Evolutionary conservation across 345 rosid genomes (phyloP), one percentile per base, ranked within the genome.

Genomic region (Leavenworthia alabamica): DNA sequence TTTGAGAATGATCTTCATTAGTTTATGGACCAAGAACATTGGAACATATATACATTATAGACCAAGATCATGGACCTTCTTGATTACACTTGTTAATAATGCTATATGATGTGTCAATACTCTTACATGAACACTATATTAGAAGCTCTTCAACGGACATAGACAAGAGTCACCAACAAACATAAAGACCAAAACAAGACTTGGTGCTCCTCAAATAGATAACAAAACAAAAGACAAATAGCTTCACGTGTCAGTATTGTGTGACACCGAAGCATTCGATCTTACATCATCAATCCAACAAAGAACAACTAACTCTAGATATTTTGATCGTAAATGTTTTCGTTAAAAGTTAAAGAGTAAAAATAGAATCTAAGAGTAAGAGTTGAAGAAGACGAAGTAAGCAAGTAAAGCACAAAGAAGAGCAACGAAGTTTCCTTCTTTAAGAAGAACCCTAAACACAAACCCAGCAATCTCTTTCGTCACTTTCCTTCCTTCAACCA

Each of bases 381-480:
- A 71, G 37, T 64, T 71, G 15, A 64, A 71, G 65, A 71, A 64
- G 49, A 80, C 90, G 31, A 89, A 82, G 74, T 86, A 92, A 11
- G 93, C 96, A 53, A 86, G 57, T 40, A 89, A 77, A 57, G 93
- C 93, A 75, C 90, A 84, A 49, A 82, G 80, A 16, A 83, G 83
- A 52, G 88, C 95, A 33, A 91, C 95, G 52, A 64, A 15, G 45
- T 85, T 88, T 15, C 92, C 95, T 80, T 92, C 98, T 71, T 78
- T 80, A 60, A 92, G 76, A 79, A 85, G 68, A 73, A 80, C 81
- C 77, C 75, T 81, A 68, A 83, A 75, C 67, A 81, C 79, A 73
- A 67, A 77, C 60, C 86, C 82, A 20, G 77, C 62, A 59, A 92
- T 82, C 76, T 92, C 98, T 56, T 76, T 82, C 0, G 89, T 89